Evolutionary conservation across 176 grass and related monocot genomes (phyloP).

Genomic region (Carex littledalei): DNA sequence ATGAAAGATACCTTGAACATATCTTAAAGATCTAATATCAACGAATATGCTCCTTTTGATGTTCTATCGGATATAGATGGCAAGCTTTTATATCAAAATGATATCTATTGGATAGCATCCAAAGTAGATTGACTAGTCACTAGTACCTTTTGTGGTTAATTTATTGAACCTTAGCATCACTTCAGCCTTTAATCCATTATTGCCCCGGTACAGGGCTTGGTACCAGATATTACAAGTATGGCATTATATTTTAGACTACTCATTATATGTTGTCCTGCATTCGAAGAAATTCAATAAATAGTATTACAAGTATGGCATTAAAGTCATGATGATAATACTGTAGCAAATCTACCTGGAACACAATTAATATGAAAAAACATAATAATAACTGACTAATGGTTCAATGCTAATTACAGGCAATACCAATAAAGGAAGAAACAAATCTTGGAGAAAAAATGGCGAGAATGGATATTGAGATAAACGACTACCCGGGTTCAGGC

Average conservation of each 20-base stretch:
- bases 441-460: constrained; percentile 28
- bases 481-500: constrained; percentile 78
- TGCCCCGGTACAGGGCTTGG: not conserved
- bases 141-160: not conserved
- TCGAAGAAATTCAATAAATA: not conserved
- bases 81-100: constrained; percentile 8
- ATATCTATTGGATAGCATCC: constrained; percentile 12
- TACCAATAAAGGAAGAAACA: not conserved
- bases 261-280: not conserved
- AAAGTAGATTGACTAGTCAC: not conserved
- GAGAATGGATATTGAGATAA: constrained; percentile 64
- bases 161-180: not conserved
- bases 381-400: not conserved
- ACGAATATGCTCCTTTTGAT: not conserved
- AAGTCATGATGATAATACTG: not conserved
- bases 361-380: not conserved
- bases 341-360: not conserved
- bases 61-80: not conserved
- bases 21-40: constrained; percentile 11
- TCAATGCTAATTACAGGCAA: not conserved
- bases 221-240: not conserved
- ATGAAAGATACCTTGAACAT: constrained; percentile 12
- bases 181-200: not conserved
- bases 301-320: not conserved
- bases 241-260: not conserved